These are phyloP conservation scores for Lachnellula suecica DNA, from an alignment of 2,329 filamentous ascomycete species.

Conservation along the genomic window DNA sequence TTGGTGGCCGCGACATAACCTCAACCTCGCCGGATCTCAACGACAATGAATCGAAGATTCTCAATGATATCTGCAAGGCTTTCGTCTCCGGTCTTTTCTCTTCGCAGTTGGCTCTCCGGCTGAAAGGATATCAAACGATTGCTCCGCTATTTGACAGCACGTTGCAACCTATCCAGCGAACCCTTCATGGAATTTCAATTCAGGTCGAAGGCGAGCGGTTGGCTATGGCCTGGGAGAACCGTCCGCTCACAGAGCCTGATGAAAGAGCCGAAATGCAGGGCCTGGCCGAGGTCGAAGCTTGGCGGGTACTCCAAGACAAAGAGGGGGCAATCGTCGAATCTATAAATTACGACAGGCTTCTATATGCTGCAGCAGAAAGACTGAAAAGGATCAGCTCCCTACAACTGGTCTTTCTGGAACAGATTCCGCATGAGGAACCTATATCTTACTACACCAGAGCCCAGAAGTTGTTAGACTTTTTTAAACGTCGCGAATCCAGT, in stretches of 20 bases:
- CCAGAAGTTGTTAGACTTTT: conserved; percentile 38
- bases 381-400: conserved; percentile 53
- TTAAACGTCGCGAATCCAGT: conserved; percentile 28
- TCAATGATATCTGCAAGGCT: conserved; percentile 51
- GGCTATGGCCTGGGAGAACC: conserved; percentile 45
- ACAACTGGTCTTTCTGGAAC: conserved; percentile 52
- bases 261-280: conserved; percentile 37
- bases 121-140: conserved; percentile 49
- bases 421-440: conserved; percentile 52
- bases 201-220: conserved; percentile 58
- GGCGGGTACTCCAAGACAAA: conserved; percentile 39
- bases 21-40: conserved; percentile 21
- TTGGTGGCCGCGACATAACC: conserved; percentile 30
- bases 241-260: conserved; percentile 35
- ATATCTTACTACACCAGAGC: conserved; percentile 48
- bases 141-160: conserved; percentile 33
- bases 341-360: conserved; percentile 50
- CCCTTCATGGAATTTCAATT: conserved; percentile 51
- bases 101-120: conserved; percentile 41
- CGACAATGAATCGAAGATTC: conserved; percentile 43
- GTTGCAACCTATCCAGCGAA: conserved; percentile 35
- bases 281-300: conserved; percentile 40
- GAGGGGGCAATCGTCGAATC: conserved; percentile 43
- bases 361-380: conserved; percentile 47
- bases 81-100: conserved; percentile 56